A percentile compares a stretch with the other conserved stretches of the same genome.
phyloP scores from a whole-genome alignment of 2,329 filamentous ascomycete genomes.

The Colletotrichum costaricense region DNA sequence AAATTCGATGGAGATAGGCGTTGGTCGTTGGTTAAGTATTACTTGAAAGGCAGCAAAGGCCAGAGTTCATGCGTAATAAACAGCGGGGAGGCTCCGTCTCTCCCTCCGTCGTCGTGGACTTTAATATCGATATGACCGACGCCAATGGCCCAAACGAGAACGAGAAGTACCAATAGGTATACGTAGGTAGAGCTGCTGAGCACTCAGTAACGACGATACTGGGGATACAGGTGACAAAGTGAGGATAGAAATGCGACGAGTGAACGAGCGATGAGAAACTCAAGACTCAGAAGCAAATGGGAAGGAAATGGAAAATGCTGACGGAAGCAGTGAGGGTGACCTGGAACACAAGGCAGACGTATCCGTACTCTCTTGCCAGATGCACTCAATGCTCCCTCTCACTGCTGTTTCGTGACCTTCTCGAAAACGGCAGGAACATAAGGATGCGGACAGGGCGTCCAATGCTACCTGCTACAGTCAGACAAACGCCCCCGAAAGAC shows the following conservation, averaged over 20 bases:
- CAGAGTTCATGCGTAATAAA: conserved; percentile 28
- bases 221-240: not conserved
- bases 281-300: not conserved
- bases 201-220: not conserved
- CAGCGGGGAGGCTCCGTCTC: conserved; percentile 32
- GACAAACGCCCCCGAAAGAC: not conserved
- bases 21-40: not conserved
- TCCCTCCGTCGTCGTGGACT: conserved; percentile 1
- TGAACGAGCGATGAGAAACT: not conserved
- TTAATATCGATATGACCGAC: conserved; percentile 16
- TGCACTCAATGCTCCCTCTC: not conserved
- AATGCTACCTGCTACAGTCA: not conserved
- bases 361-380: not conserved
- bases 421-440: conserved; percentile 32
- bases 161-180: not conserved
- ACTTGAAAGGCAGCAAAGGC: conserved; percentile 3
- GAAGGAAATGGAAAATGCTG: conserved; percentile 2
- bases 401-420: conserved; percentile 34
- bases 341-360: not conserved
- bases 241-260: not conserved
- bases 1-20: not conserved
- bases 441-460: not conserved
- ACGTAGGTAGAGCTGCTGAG: not conserved
- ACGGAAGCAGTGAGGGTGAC: not conserved
- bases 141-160: conserved; percentile 5